Base-by-base conservation (phyloP, 2,329 filamentous ascomycete species). In the Stagonosporopsis rhizophila region DNA sequence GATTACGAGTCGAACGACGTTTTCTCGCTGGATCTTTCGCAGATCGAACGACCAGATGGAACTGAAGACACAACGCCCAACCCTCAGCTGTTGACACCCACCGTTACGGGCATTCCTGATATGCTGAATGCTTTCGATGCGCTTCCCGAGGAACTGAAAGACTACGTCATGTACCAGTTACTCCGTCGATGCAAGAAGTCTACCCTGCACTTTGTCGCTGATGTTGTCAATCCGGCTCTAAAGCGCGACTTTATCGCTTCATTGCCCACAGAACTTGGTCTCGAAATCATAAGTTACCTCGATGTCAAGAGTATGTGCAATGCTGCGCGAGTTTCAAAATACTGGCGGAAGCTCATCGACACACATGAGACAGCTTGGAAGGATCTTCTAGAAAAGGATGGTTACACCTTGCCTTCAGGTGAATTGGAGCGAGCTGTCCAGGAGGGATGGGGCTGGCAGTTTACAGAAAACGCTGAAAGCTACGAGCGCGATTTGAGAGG, bases 361-460 rank as follows among this genome's bases (percentile, higher is more conserved):
- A 89, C 90, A 7, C 94, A 98, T 71, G 95, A 99, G 77, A 93
- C 89, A 44, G 92, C 93, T 14, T 99, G 95, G 95, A 98, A 96
- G 77, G 90, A 93, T 61, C 81, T 97, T 1, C 88, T 99, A 38
- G 92, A 96, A 59, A 83, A 82, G 1, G 92, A 97, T 72, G 92
- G 92, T 0, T 97, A 91, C 74, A 80, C 80, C 25, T 80, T 99
- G 2, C 88, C 92, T 0, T 82, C 88, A 0, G 91, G 91, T 17
- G 95, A 99, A 75, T 82, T 99, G 22, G 87, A 91, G 62, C 88
- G 89, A 65, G 93, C 95, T 27, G 92, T 98, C 52, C 81, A 82
- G 38, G 91, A 98, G 79, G 95, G 95, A 14, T 99, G 95, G 95
- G 95, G 93, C 14, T 99, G 95, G 92, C 95, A 99, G 73, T 91